These are phyloP conservation scores for Colletotrichum limetticola DNA, from an alignment of 2,329 filamentous ascomycete genomes.

Conservation along the genomic window DNA sequence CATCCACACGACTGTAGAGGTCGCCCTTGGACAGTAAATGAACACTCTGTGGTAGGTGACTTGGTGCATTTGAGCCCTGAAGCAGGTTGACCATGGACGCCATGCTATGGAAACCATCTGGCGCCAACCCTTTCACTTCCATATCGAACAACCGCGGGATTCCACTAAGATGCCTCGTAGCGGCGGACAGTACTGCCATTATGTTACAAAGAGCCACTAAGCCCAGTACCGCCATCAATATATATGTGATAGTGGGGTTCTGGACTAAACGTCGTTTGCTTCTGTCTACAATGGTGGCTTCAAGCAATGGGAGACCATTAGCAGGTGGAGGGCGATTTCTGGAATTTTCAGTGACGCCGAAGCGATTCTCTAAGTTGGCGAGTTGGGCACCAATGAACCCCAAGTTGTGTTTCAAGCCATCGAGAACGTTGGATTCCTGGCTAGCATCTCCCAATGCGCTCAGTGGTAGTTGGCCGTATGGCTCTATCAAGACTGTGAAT, in stretches of 20 bases:
- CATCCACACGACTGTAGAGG: not conserved
- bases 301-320: not conserved
- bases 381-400: slow-evolving; percentile 7
- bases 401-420: not conserved
- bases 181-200: not conserved
- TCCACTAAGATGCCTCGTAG: not conserved
- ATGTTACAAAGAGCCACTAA: not conserved
- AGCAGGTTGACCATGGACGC: not conserved
- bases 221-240: not conserved
- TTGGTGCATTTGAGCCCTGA: not conserved
- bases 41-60: not conserved
- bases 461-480: not conserved
- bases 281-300: not conserved
- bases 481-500: not conserved
- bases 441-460: slow-evolving; percentile 2
- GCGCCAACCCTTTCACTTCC: slow-evolving; percentile 19
- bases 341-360: not conserved
- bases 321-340: not conserved
- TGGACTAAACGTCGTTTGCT: slow-evolving; percentile 1
- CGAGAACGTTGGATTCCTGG: not conserved
- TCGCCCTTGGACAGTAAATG: not conserved
- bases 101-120: not conserved
- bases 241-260: slow-evolving; percentile 3
- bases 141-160: not conserved
- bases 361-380: slow-evolving; percentile 10